These are phyloP conservation scores for Kandelia obovata DNA, from an alignment of 345 rosid species.

Conservation along the genomic window DNA sequence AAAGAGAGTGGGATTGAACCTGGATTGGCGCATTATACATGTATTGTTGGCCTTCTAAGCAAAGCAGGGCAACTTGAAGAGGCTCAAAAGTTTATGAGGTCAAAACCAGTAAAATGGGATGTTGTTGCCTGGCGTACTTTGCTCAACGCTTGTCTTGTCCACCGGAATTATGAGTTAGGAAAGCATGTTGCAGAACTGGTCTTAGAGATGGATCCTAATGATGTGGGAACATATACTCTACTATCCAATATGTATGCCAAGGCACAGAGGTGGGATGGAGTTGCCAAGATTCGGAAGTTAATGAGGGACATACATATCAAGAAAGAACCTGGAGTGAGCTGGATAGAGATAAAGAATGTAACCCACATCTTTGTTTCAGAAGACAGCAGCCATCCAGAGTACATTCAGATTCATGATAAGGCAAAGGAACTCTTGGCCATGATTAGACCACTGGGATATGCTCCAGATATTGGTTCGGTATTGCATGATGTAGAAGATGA, in stretches of 20 bases:
- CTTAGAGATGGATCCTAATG: conserved; percentile 51
- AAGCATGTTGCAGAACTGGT: conserved; percentile 48
- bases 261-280: conserved; percentile 69
- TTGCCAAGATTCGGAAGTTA: conserved; percentile 51
- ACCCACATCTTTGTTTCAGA: conserved; percentile 68
- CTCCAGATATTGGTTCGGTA: conserved; percentile 52
- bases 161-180: conserved; percentile 53
- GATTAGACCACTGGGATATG: conserved; percentile 69
- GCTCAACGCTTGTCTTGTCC: conserved; percentile 67
- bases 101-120: conserved; percentile 64
- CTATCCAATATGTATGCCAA: conserved; percentile 66
- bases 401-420: conserved; percentile 45
- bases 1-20: conserved; percentile 46
- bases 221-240: conserved; percentile 59
- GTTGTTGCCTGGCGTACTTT: conserved; percentile 74
- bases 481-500: conserved; percentile 81
- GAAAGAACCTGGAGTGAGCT: conserved; percentile 91
- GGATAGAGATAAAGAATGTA: conserved; percentile 54
- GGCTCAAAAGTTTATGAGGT: conserved; percentile 60
- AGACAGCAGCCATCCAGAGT: conserved; percentile 60
- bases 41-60: conserved; percentile 67
- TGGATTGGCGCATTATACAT: conserved; percentile 75
- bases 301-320: conserved; percentile 60
- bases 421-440: conserved; percentile 52
- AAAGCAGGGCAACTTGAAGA: conserved; percentile 65